Conservation (phyloP, 1,284 basidiomycete species). For the Cutaneotrichosporon curvatum region DNA sequence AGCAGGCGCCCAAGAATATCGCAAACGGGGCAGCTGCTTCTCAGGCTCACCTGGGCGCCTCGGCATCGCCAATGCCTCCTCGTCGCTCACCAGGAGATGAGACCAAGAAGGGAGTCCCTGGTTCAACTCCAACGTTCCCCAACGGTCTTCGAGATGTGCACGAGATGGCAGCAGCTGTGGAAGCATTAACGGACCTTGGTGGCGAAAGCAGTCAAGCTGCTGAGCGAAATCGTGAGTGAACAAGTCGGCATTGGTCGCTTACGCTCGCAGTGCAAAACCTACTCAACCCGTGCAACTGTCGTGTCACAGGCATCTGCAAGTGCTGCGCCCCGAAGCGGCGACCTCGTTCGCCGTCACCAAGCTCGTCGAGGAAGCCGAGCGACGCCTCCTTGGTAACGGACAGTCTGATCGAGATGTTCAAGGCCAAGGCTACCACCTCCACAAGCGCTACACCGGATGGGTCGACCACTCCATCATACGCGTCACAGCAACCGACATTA, state of each 20-base stretch:
- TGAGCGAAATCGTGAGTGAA: conserved; percentile 29
- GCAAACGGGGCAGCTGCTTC: neutral
- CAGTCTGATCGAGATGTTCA: conserved; percentile 31
- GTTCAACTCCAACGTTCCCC: conserved; percentile 40
- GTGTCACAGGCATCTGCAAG: conserved; percentile 46
- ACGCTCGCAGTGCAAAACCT: conserved; percentile 28
- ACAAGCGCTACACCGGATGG: neutral
- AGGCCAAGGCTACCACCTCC: conserved; percentile 23
- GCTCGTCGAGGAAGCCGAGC: neutral
- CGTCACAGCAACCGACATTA: conserved; percentile 10
- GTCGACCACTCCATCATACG: neutral
- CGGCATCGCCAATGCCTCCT: conserved; percentile 15
- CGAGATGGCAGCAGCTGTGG: conserved; percentile 42
- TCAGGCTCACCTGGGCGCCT: conserved; percentile 45
- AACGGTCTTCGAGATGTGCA: conserved; percentile 46
- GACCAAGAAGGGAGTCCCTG: conserved; percentile 38
- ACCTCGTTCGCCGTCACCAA: conserved; percentile 2
- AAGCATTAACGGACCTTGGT: conserved; percentile 32
- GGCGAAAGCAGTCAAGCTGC: conserved; percentile 23
- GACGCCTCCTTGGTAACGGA: conserved; percentile 17
- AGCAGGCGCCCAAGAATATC: conserved; percentile 12
- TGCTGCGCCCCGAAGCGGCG: conserved; percentile 53
- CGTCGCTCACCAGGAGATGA: conserved; percentile 5
- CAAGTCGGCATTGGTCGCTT: conserved; percentile 46
- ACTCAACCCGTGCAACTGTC: conserved; percentile 48